A percentile compares a stretch with the other conserved stretches of the same genome.
phyloP scores from a whole-genome alignment of 2,329 filamentous ascomycete genomes.

The Trichoderma harzianum region DNA sequence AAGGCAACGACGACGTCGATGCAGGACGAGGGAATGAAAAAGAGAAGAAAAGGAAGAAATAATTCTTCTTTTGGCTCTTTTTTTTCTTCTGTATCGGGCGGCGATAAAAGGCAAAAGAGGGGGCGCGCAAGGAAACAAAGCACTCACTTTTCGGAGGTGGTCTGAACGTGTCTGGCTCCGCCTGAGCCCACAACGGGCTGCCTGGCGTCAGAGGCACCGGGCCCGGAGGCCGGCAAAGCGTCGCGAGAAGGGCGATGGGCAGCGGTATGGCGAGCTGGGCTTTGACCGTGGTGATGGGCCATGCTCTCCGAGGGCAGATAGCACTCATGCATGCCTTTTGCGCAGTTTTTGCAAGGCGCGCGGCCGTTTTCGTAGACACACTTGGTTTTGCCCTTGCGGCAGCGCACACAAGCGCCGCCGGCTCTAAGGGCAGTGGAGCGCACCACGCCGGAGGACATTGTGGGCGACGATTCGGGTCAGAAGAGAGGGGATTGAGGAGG shows the following conservation, averaged over 20 bases:
- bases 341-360: slow-evolving; percentile 62
- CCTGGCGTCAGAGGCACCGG: slow-evolving; percentile 44
- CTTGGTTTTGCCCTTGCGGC: slow-evolving; percentile 62
- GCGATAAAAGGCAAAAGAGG: neutral
- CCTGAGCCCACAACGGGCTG: slow-evolving; percentile 42
- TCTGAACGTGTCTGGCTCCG: slow-evolving; percentile 46
- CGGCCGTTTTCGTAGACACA: slow-evolving; percentile 61
- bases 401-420: slow-evolving; percentile 60
- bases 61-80: neutral
- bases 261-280: slow-evolving; percentile 48
- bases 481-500: neutral
- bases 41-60: neutral
- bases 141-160: slow-evolving; percentile 55
- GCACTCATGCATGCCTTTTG: slow-evolving; percentile 62
- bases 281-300: slow-evolving; percentile 57
- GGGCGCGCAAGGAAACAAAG: slow-evolving; percentile 13
- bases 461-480: neutral
- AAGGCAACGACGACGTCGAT: neutral
- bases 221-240: slow-evolving; percentile 51
- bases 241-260: slow-evolving; percentile 53
- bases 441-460: slow-evolving; percentile 48
- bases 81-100: neutral
- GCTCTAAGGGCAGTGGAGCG: slow-evolving; percentile 59
- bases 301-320: slow-evolving; percentile 60
- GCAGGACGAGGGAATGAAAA: neutral